A percentile compares a stretch with the other conserved stretches of the same genome.
These are phyloP conservation scores for Macrophomina phaseolina DNA, from an alignment of 2,329 filamentous ascomycete genomes.

Conservation along the genomic window DNA sequence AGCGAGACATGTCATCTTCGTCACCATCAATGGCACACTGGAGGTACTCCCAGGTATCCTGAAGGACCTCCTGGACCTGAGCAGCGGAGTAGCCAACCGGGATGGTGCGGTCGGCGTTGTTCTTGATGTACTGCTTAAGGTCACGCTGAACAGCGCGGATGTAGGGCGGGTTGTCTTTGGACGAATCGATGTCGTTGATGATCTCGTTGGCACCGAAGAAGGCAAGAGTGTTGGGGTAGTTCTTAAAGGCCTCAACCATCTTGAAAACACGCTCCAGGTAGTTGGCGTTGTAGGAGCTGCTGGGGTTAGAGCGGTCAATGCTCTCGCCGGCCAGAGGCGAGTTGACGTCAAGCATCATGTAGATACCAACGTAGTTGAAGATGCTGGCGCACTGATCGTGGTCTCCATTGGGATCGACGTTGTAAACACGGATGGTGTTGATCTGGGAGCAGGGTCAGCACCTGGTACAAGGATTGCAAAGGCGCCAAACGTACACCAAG, in stretches of 20 bases:
- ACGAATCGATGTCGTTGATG: conserved; percentile 64
- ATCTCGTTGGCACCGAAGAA: conserved; percentile 74
- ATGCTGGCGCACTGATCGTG: conserved; percentile 68
- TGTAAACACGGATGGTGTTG: conserved; percentile 71
- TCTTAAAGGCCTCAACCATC: conserved; percentile 70
- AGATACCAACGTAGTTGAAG: conserved; percentile 70
- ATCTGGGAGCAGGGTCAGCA: conserved; percentile 42
- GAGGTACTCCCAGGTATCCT: conserved; percentile 78
- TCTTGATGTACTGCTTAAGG: conserved; percentile 70
- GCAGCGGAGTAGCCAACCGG: conserved; percentile 74
- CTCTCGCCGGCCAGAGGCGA: conserved; percentile 62
- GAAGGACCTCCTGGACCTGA: conserved; percentile 74
- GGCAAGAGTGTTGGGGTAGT: conserved; percentile 68
- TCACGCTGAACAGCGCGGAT: conserved; percentile 69
- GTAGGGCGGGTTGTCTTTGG: conserved; percentile 61
- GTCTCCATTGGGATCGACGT: conserved; percentile 63
- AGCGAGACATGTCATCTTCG: conserved; percentile 62
- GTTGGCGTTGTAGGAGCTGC: conserved; percentile 59
- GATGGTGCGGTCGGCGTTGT: conserved; percentile 62
- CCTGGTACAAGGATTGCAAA: background rate
- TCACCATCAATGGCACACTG: conserved; percentile 66
- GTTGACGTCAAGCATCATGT: conserved; percentile 71
- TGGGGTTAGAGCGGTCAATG: conserved; percentile 62
- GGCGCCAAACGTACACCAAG: conserved; percentile 55
- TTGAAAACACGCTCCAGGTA: conserved; percentile 66